phyloP scores from a whole-genome alignment of 805 yeast species.

The Wickerhamomyces tratensis region DNA sequence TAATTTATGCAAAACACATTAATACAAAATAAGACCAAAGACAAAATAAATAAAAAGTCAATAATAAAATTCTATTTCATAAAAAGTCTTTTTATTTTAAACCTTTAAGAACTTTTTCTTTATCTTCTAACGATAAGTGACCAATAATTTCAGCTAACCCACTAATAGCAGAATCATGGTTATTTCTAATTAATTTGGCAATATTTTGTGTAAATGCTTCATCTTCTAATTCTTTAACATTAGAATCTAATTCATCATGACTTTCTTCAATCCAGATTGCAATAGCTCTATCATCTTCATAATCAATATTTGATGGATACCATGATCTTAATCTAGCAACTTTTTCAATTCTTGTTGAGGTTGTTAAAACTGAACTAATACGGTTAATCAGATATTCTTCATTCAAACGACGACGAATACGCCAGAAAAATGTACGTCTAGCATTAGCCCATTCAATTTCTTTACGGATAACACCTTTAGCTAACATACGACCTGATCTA shows the following conservation, averaged over 20 bases:
- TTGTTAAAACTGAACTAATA: constrained; percentile 52
- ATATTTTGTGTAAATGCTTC: constrained; percentile 60
- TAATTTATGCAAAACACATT: no score
- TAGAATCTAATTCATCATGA: constrained; percentile 50
- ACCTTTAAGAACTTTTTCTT: constrained; percentile 30
- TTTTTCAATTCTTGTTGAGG: constrained; percentile 65
- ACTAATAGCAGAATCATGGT: constrained; percentile 41
- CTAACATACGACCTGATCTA: constrained; percentile 94
- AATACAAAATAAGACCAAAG: no score
- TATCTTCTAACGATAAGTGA: constrained; percentile 44
- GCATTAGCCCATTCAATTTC: constrained; percentile 81
- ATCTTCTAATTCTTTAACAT: constrained; percentile 52
- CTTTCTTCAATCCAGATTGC: constrained; percentile 81
- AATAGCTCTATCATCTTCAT: constrained; percentile 66
- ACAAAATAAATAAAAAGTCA: no score
- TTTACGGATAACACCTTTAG: constrained; percentile 83
- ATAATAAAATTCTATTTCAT: no score
- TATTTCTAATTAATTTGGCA: constrained; percentile 47
- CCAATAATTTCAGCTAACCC: constrained; percentile 47
- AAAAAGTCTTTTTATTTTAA: constrained; percentile 14
- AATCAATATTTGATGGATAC: constrained; percentile 65
- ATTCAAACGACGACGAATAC: constrained; percentile 89
- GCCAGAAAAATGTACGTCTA: constrained; percentile 98
- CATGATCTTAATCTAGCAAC: constrained; percentile 82
- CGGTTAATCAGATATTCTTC: constrained; percentile 82